Evolutionary conservation across 331 rosid genomes (phyloP), one percentile per base, ranked within the genome.

Genomic region (Telfairia occidentalis): DNA sequence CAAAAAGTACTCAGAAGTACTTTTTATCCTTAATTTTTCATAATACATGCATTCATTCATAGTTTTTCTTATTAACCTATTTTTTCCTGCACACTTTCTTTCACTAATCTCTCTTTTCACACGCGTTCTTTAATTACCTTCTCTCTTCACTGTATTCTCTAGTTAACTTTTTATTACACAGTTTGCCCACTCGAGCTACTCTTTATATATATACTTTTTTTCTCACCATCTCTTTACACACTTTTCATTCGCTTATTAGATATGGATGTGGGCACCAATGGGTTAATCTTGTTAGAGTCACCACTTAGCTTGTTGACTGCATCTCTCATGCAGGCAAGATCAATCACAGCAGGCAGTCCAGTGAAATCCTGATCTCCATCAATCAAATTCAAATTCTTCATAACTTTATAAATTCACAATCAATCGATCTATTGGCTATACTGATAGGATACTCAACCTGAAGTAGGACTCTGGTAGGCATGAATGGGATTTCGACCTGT

Each of bases 291-390:
- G 73, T 75, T 78, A 24, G 87, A 73, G 76, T 78, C 77, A 9
- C 53, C 21, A 3, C 82, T 64, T 0, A 78, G 74, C 35, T 74
- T 76, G 48, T 78, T 71, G 74, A 81, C 66, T 43, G 81, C 80
- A 71, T 81, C 87, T 11, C 77, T 42, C 78, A 81, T 84, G 32
- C 77, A 81, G 26, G 84, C 84, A 59, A 80, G 80, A 71, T 83
- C 84, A 21, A 83, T 73, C 13, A 80, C 65, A 23, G 82, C 82
- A 2, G 80, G 84, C n/a, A 83, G 82, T 15, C 84, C 82, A 23
- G 76, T 80, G 26, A 80, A 80, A 50, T 80, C 84, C 82, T 73
- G 29, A 32, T 35, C 30, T 13, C 46, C 61, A 11, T 16, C n/a
- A 5, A 9, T 12, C 15, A 9, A 9, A 57, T 73, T 15, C 4